phyloP scores from a whole-genome alignment of 108 stramenopile genomes.

The Nitzschia putrida region DNA sequence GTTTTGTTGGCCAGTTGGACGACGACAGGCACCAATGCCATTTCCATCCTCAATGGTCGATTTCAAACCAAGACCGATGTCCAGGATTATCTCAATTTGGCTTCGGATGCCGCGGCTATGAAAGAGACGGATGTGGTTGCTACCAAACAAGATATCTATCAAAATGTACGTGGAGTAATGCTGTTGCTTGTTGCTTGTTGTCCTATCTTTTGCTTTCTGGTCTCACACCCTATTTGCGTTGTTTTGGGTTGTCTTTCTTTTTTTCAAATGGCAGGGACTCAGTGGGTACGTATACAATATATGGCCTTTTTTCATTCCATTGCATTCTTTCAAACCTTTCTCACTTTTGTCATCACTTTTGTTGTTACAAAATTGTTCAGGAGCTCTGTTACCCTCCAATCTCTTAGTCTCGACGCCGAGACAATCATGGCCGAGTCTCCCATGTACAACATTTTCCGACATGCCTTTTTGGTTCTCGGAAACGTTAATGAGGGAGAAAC shows the following conservation, averaged over 20 bases:
- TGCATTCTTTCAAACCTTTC: background rate
- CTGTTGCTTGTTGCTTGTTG: background rate
- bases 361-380: background rate
- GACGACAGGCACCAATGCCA: background rate
- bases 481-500: conserved; percentile 46
- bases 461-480: conserved; percentile 64
- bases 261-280: background rate
- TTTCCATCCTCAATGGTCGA: conserved; percentile 28
- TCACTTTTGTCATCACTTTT: background rate
- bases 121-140: conserved; percentile 25
- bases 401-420: conserved; percentile 28
- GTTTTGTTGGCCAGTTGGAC: too few relatives aligned
- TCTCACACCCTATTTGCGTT: background rate
- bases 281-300: background rate
- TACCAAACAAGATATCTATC: conserved; percentile 24
- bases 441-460: conserved; percentile 65
- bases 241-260: background rate
- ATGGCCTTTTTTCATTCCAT: too few relatives aligned
- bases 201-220: background rate
- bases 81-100: conserved; percentile 29
- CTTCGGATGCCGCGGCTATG: conserved; percentile 33
- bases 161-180: conserved; percentile 15
- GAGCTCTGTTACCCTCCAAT: conserved; percentile 13
- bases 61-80: conserved; percentile 36
- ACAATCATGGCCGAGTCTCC: conserved; percentile 50